Evolutionary conservation across 2,329 filamentous ascomycete species (phyloP).

Genomic region (Macrophomina phaseolina): DNA sequence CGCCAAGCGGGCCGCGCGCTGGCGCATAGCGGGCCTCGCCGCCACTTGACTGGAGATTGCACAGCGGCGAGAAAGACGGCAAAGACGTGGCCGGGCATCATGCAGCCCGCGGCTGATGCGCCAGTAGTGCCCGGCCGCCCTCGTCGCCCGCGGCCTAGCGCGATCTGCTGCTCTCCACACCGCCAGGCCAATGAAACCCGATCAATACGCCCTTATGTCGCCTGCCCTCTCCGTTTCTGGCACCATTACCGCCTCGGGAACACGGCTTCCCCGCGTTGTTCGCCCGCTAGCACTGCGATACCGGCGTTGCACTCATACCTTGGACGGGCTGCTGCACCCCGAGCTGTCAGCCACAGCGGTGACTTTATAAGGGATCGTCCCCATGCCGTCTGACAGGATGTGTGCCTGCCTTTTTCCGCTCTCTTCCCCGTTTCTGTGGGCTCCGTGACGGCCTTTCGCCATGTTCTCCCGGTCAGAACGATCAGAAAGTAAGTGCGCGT

Average conservation of each 20-base stretch:
- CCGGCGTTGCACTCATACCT: slow-evolving; percentile 2
- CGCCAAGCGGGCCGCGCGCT: slow-evolving; percentile 22
- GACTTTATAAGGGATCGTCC: slow-evolving; percentile 13
- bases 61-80: not conserved
- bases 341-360: not conserved
- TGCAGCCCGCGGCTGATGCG: slow-evolving; percentile 12
- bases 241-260: slow-evolving; percentile 7
- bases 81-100: slow-evolving; percentile 17
- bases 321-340: not conserved
- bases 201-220: not conserved
- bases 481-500: not conserved
- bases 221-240: slow-evolving; percentile 3
- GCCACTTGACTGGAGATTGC: slow-evolving; percentile 13
- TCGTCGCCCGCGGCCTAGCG: not conserved
- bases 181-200: not conserved
- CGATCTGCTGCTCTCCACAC: slow-evolving; percentile 12
- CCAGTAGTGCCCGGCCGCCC: not conserved
- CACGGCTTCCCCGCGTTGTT: slow-evolving; percentile 2
- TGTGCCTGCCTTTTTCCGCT: not conserved
- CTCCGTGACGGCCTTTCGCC: not conserved
- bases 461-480: not conserved
- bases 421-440: not conserved
- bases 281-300: slow-evolving; percentile 14
- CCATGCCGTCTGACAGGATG: not conserved
- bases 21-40: slow-evolving; percentile 22